These are phyloP conservation scores for Noccaea caerulescens DNA, from an alignment of 345 rosid genomes.

Conservation along the genomic window DNA sequence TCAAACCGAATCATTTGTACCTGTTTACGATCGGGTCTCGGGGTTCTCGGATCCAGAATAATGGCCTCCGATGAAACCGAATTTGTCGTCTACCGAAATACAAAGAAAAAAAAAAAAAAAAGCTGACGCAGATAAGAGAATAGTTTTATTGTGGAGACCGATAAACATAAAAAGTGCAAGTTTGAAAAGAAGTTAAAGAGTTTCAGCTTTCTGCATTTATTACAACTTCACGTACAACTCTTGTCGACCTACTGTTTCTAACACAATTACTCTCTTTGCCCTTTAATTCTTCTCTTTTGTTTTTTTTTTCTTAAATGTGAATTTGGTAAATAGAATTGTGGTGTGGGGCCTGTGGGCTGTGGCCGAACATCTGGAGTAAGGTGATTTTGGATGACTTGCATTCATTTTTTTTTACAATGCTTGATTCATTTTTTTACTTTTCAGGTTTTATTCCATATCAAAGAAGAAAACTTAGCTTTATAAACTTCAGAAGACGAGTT, in stretches of 20 bases:
- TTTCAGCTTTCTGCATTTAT: constrained; percentile 72
- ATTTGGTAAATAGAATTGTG: too few species aligned
- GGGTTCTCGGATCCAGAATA: constrained; percentile 29
- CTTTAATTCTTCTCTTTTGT: not conserved
- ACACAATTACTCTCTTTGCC: constrained; percentile 24
- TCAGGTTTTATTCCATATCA: not conserved
- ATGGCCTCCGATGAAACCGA: constrained; percentile 18
- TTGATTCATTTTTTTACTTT: not conserved
- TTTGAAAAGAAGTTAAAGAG: constrained; percentile 38
- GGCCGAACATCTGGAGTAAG: not conserved
- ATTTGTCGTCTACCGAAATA: constrained; percentile 44
- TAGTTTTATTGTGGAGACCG: constrained; percentile 44
- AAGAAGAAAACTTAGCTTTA: not conserved
- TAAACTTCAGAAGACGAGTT: not conserved
- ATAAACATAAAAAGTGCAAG: constrained; percentile 31
- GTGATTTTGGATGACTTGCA: not conserved
- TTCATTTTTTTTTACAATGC: too few species aligned
- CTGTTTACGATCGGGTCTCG: not conserved
- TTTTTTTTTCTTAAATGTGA: too few species aligned
- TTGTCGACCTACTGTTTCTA: constrained; percentile 36
- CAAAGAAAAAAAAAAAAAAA: not conserved
- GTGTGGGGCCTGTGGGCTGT: not conserved
- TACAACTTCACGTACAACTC: constrained; percentile 49
- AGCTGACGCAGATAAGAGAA: constrained; percentile 52
- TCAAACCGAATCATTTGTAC: constrained; percentile 12